Evolutionary conservation across 2,329 filamentous ascomycete species (phyloP).

Genomic region (Pseudocercospora cruenta): DNA sequence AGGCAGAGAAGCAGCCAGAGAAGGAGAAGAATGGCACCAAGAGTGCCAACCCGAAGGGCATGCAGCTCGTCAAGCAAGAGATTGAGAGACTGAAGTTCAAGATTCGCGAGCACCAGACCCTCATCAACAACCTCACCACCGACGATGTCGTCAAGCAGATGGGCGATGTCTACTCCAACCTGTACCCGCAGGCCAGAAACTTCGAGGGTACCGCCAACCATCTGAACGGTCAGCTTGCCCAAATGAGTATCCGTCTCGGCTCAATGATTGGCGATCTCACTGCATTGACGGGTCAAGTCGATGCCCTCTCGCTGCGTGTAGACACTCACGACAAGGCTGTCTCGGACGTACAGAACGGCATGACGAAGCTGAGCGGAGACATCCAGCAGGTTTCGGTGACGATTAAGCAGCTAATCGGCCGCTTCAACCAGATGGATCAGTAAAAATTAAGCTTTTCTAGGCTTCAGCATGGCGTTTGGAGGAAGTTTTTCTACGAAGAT

Average conservation of each 20-base stretch:
- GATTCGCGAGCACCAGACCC: background rate
- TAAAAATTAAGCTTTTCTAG: background rate
- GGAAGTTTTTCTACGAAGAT: background rate
- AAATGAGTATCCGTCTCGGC: background rate
- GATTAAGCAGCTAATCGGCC: background rate
- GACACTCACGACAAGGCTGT: background rate
- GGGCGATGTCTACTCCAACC: conserved; percentile 10
- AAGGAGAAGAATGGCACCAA: background rate
- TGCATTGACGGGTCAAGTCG: background rate
- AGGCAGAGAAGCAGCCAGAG: background rate
- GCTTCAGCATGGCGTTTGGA: background rate
- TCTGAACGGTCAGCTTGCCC: background rate
- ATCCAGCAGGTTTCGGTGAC: background rate
- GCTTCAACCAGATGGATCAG: background rate
- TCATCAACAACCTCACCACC: conserved; percentile 18
- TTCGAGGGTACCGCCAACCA: conserved; percentile 1
- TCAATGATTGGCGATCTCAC: background rate
- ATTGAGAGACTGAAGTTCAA: conserved; percentile 10
- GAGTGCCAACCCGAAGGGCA: background rate
- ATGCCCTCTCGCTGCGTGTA: background rate
- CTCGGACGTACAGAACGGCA: background rate
- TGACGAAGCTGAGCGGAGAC: background rate
- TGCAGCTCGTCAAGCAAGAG: background rate
- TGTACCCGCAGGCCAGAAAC: conserved; percentile 16
- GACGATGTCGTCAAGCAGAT: conserved; percentile 19